These are phyloP conservation scores for Inonotus obliquus DNA, from an alignment of 1,284 basidiomycete species.

Conservation along the genomic window DNA sequence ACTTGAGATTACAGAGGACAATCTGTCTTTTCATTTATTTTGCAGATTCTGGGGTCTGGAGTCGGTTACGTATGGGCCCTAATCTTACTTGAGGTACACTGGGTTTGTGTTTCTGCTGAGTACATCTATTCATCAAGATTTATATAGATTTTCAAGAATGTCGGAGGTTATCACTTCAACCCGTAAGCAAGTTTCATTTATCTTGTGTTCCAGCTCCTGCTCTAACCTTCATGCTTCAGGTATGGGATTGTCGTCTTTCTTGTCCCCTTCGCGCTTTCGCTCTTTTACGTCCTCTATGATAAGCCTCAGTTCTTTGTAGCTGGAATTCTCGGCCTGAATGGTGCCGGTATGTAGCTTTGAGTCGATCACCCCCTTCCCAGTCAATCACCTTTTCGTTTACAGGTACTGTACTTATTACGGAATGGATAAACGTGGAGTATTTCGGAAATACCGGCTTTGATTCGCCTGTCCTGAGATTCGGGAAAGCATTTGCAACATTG, in stretches of 20 bases:
- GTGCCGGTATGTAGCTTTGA: slow-evolving; percentile 20
- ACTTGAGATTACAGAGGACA: slow-evolving; percentile 22
- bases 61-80: slow-evolving; percentile 23
- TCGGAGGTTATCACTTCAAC: slow-evolving; percentile 33
- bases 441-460: slow-evolving; percentile 24
- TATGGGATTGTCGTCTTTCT: slow-evolving; percentile 25
- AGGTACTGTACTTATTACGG: slow-evolving; percentile 24
- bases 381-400: background rate
- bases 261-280: slow-evolving; percentile 24
- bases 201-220: background rate
- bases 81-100: slow-evolving; percentile 22
- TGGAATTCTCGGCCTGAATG: slow-evolving; percentile 27
- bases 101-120: background rate
- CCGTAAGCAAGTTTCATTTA: slow-evolving; percentile 22
- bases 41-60: slow-evolving; percentile 29
- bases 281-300: slow-evolving; percentile 28
- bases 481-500: slow-evolving; percentile 26
- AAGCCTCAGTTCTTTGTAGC: slow-evolving; percentile 25
- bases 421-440: slow-evolving; percentile 26
- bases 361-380: background rate
- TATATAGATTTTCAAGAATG: slow-evolving; percentile 28
- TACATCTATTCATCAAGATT: background rate
- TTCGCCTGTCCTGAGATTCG: slow-evolving; percentile 26
- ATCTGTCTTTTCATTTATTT: slow-evolving; percentile 28
- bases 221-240: background rate